Conservation (phyloP, 2,329 filamentous ascomycete genomes). For the Ilyonectria mors-panacis region DNA sequence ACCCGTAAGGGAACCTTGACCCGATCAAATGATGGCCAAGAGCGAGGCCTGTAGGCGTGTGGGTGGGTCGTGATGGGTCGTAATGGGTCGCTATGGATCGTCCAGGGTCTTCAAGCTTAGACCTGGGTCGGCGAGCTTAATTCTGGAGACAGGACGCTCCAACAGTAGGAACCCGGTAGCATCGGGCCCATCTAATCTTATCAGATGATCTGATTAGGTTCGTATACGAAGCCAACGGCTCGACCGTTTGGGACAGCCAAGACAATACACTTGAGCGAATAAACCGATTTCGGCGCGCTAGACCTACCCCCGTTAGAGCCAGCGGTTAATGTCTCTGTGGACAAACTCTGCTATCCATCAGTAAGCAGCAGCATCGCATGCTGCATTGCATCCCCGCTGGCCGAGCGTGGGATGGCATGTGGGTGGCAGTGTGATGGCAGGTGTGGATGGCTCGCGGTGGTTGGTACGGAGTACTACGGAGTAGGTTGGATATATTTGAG, state of each 20-base stretch:
- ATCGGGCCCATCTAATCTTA: conserved; percentile 32
- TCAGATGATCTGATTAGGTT: conserved; percentile 47
- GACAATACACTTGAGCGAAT: conserved; percentile 8
- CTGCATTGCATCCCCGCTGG: neutral
- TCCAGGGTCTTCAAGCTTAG: neutral
- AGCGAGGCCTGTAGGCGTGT: neutral
- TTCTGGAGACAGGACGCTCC: neutral
- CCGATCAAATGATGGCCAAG: neutral
- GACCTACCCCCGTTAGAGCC: neutral
- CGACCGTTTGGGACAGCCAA: neutral
- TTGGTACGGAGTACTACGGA: neutral
- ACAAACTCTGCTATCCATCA: conserved; percentile 7
- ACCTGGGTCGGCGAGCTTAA: conserved; percentile 26
- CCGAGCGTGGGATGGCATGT: neutral
- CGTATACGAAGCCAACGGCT: neutral
- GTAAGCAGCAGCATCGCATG: neutral
- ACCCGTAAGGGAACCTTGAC: neutral
- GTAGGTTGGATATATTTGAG: conserved; percentile 30
- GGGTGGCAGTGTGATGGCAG: neutral
- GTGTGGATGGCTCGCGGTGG: conserved; percentile 1
- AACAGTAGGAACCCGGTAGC: neutral
- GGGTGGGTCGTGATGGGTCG: neutral
- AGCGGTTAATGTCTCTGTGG: conserved; percentile 6
- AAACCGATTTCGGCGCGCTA: conserved; percentile 17
- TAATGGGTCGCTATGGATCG: neutral